Evolutionary conservation across 2,329 filamentous ascomycete species (phyloP), one percentile per base, ranked within the genome.

Genomic region (Dothistroma pini): DNA sequence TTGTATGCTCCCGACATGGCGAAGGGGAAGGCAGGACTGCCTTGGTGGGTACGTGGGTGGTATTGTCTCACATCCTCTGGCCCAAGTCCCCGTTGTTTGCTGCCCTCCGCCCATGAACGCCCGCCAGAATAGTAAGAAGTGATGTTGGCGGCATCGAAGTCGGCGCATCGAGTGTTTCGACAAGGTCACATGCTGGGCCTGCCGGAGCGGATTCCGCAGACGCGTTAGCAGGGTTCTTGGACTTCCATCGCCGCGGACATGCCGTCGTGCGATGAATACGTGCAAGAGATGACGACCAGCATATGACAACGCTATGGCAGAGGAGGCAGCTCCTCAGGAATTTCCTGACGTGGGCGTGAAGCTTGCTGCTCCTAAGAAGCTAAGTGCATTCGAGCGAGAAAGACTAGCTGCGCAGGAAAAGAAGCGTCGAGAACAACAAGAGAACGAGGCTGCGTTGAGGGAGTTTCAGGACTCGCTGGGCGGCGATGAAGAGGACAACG

Each of bases 381-480:
- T 95, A 73, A 96, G 91, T 21, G 83, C 89, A 29, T 96, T 96
- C 74, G 93, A 96, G 78, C 88, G 88, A 69, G 90, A 96, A 75
- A 91, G 90, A 75, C 90, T 90, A 62, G 91, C 96, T 74, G 90
- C 90, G 59, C 91, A 96, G 79, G 91, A 91, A 25, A 96, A 96
- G 78, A 87, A 90, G 61, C 83, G 85, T 68, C 85, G 91, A 67
- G 93, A 96, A 75, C 89, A 89, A 70, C 91, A 89, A 67, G 93
- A 96, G 77, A 96, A 90, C 7, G 90, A 89, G 22, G 91, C 91
- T 25, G 91, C 92, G 0, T 90, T 93, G 75, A 86, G 91, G 68
- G 91, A 93, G 66, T 96, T 96, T 68, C 86, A 95, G 59, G 93
- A 93, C 76, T 91, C 84, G 58, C 90, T 90, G 69, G 87, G 61